Evolutionary conservation across 305 asterid genomes (phyloP), one percentile per base, ranked within the genome.

Genomic region (Ilex paraguariensis): DNA sequence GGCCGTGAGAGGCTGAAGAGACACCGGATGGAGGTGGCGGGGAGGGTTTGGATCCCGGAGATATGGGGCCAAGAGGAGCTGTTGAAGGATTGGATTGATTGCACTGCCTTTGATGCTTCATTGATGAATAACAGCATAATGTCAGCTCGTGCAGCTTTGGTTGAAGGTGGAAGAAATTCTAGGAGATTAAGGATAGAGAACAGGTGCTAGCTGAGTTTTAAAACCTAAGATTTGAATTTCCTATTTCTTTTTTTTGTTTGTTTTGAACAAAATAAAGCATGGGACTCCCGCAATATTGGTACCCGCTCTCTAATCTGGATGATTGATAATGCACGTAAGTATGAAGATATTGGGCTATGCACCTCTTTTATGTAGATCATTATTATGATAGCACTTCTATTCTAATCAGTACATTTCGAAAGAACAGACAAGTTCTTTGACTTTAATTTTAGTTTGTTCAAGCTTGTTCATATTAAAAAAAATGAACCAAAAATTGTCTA

Each of bases 31-130:
- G 89, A 84, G 71, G 83, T 80, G 14, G 91, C 83, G 62, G 91
- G 91, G 44, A 77, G 59, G 50, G 95, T 80, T 0, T 71, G 89
- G 91, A 77, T 87, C 44, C 95, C 89, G 56, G 91, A 87, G 14
- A 74, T 71, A 63, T 87, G 91, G 95, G 91, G 87, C 0, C 81
- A 84, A 63, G 95, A 87, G 70, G 72, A 66, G 40, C 67, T 82
- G 33, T 85, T 87, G 11, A 75, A 84, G 64, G 87, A 80, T 46
- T 87, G 91, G 95, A 72, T 82, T 39, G 95, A 87, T 16, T 79
- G 87, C 28, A 66, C 83, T 62, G 82, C 71, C 12, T 84, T 80
- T 33, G 91, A 87, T 55, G 73, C 80, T 3, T 57, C 80, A 4
- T 54, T 80, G 49, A 56, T 67, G 79, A 78, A 68, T 48, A 67